These are phyloP conservation scores for Platanthera zijinensis DNA, from an alignment of 106 monocot genomes.

Conservation along the genomic window DNA sequence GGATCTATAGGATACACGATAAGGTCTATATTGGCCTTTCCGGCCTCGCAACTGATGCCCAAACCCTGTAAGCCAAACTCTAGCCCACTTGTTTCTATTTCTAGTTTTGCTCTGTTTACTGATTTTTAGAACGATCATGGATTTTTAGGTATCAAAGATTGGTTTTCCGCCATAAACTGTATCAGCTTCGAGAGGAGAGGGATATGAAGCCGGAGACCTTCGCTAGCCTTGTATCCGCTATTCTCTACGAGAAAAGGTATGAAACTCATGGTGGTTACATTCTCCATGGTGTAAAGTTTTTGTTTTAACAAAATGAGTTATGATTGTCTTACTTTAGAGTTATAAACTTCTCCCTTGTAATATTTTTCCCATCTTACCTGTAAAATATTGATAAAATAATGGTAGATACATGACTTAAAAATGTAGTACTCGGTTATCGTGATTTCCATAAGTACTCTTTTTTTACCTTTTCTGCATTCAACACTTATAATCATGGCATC, in stretches of 20 bases:
- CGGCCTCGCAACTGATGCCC: constrained; percentile 80
- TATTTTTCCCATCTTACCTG: no score
- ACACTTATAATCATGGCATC: no score
- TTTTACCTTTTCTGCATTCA: no score
- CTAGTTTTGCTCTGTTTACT: background rate
- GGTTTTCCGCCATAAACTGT: constrained; percentile 68
- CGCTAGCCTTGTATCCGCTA: constrained; percentile 66
- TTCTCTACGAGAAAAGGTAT: constrained; percentile 85
- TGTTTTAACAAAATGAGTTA: no score
- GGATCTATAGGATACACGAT: constrained; percentile 79
- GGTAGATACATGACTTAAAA: no score
- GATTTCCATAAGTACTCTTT: no score
- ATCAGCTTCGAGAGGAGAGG: constrained; percentile 79
- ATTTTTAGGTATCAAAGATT: constrained; percentile 50
- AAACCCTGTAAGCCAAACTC: constrained; percentile 41
- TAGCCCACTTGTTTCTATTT: background rate
- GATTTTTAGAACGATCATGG: background rate
- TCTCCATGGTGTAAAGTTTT: no score
- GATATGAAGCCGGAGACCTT: constrained; percentile 84
- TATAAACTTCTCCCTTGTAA: no score
- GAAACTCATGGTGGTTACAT: no score
- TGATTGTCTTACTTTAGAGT: no score
- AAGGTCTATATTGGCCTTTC: constrained; percentile 82
- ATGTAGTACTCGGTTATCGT: no score
- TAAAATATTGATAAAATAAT: no score